Evolutionary conservation across 2,329 filamentous ascomycete genomes (phyloP).

Genomic region (Ceratocystis ficicola): DNA sequence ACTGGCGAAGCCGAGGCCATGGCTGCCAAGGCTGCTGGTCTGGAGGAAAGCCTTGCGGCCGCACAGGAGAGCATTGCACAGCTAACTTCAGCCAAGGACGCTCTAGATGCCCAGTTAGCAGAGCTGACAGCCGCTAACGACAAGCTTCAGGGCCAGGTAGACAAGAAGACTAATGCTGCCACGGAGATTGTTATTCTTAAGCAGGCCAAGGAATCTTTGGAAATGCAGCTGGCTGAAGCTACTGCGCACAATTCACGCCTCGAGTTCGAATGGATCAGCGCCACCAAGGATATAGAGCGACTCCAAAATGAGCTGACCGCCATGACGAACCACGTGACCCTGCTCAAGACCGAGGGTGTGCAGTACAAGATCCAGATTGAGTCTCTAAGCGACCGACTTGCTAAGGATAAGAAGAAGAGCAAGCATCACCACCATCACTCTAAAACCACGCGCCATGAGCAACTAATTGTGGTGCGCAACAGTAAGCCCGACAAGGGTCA

Average conservation of each 20-base stretch:
- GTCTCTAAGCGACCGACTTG: conserved; percentile 17
- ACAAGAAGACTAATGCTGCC: conserved; percentile 16
- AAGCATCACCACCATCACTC: conserved; percentile 11
- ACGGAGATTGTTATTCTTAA: conserved; percentile 14
- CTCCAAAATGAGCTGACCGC: conserved; percentile 14
- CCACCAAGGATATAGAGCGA: conserved; percentile 10
- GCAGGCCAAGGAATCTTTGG: conserved; percentile 18
- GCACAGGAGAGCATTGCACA: conserved; percentile 15
- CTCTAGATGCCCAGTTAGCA: conserved; percentile 1
- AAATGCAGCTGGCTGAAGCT: conserved; percentile 8
- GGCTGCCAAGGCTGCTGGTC: conserved; percentile 11
- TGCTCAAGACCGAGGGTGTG: conserved; percentile 18
- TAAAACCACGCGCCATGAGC: conserved; percentile 18
- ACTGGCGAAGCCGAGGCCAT: conserved; percentile 13
- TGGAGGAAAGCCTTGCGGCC: conserved; percentile 12
- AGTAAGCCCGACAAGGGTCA: conserved; percentile 15
- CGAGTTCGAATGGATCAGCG: conserved; percentile 17
- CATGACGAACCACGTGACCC: conserved; percentile 14
- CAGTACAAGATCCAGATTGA: conserved; percentile 21
- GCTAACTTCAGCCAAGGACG: conserved; percentile 15
- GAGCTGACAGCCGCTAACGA: conserved; percentile 1
- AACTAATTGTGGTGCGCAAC: conserved; percentile 19
- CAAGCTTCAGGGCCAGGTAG: conserved; percentile 8
- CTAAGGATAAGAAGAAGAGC: conserved; percentile 15
- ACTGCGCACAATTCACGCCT: conserved; percentile 6